Percentiles rank a stretch among this genome's conserved stretches.
phyloP scores from a whole-genome alignment of 495 filamentous ascomycete species.

The Neurospora sp. region DNA sequence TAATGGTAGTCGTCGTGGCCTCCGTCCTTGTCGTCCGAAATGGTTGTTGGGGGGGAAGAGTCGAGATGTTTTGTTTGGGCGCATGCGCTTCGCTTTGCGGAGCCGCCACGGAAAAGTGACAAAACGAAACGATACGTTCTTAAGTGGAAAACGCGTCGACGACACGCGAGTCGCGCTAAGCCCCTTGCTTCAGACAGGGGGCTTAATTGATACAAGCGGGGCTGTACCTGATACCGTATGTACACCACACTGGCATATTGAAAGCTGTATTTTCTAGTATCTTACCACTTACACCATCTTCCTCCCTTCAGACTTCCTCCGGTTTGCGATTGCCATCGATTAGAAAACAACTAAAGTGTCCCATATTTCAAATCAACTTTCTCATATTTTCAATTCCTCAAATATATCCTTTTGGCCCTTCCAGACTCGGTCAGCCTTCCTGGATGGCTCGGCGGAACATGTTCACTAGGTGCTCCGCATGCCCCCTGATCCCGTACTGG shows the following conservation, averaged over 20 bases:
- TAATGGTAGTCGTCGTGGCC: neutral
- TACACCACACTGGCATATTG: too few relatives aligned
- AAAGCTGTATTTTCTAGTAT: neutral
- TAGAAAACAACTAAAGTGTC: neutral
- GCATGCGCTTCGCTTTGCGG: neutral
- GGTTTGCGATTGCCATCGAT: neutral
- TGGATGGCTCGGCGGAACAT: neutral
- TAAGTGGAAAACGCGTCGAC: constrained; percentile 16
- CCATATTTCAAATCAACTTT: too few relatives aligned
- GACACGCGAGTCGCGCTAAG: constrained; percentile 15
- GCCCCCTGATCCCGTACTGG: neutral
- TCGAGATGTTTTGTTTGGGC: neutral
- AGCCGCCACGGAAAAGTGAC: constrained; percentile 3
- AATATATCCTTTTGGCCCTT: too few relatives aligned
- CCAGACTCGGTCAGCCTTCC: too few relatives aligned
- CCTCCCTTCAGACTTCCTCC: neutral
- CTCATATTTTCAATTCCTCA: too few relatives aligned
- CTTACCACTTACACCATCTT: neutral
- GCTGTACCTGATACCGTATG: neutral
- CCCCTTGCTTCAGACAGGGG: constrained; percentile 12
- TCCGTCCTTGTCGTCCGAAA: neutral
- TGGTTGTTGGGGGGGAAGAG: neutral
- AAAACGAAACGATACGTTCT: neutral
- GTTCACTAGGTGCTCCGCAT: neutral
- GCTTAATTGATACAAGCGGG: constrained; percentile 19